Conservation (phyloP, 148 eudicot species). For the Amaranthus cruentus region DNA sequence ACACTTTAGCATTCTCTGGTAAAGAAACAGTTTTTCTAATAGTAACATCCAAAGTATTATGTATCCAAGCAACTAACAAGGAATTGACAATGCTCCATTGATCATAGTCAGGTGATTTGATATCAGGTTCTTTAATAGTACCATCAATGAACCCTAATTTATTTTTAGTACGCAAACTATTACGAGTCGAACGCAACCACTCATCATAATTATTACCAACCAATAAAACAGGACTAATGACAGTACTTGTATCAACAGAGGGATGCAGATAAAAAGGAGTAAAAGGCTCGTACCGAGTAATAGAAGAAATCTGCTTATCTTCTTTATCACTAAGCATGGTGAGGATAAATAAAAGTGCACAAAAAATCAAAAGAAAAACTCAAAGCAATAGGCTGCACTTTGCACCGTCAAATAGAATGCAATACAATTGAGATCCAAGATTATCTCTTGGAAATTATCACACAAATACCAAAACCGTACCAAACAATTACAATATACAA, state of each 20-base stretch:
- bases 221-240: not conserved
- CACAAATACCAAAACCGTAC: no score
- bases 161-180: not conserved
- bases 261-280: not conserved
- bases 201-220: not conserved
- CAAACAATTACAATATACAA: no score
- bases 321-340: no score
- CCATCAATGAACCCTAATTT: not conserved
- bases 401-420: no score
- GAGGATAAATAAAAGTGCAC: no score
- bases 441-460: no score
- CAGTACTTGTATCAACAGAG: not conserved
- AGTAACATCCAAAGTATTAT: not conserved
- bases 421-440: no score
- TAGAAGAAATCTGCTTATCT: no score
- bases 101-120: not conserved
- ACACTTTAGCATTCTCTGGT: not conserved
- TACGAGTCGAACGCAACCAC: not conserved
- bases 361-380: no score
- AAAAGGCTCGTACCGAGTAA: not conserved
- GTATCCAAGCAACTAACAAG: constrained; percentile 1
- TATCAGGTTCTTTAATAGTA: not conserved
- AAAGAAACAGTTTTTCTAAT: not conserved
- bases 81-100: constrained; percentile 11
- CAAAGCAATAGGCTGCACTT: no score